Percentiles rank a stretch among this genome's conserved stretches.
phyloP scores from a whole-genome alignment of 2,329 filamentous ascomycete species.

The Aspergillus candidus region DNA sequence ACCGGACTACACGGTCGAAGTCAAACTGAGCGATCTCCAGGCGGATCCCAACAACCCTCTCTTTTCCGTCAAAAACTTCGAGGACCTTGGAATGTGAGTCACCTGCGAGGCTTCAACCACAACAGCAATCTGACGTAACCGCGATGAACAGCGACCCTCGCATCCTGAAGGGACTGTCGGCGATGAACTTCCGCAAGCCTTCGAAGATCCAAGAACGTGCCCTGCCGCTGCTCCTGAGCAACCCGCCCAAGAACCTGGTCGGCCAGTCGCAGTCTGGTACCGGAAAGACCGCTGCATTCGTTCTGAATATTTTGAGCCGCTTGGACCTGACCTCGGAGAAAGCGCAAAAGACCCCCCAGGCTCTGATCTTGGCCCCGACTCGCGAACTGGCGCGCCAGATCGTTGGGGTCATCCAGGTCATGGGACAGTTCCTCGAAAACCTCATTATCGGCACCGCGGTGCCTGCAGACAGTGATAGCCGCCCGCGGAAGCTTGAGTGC shows the following conservation, averaged over 20 bases:
- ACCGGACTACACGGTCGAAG: constrained; percentile 79
- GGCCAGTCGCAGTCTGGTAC: constrained; percentile 99
- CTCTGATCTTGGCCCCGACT: constrained; percentile 81
- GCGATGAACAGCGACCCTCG: constrained; percentile 45
- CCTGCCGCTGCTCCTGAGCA: constrained; percentile 75
- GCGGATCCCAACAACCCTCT: constrained; percentile 80
- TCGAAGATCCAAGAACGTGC: constrained; percentile 98
- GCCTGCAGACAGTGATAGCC: constrained; percentile 63
- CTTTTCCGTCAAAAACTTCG: constrained; percentile 75
- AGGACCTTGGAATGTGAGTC: constrained; percentile 76
- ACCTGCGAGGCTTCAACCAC: not conserved
- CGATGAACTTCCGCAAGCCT: constrained; percentile 85
- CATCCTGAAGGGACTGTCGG: constrained; percentile 69
- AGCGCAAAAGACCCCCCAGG: constrained; percentile 60
- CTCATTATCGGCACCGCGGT: constrained; percentile 76
- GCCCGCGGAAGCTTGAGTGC: constrained; percentile 63
- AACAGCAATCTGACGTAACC: constrained; percentile 6
- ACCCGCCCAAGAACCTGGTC: constrained; percentile 91
- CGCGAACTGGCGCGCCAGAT: constrained; percentile 95
- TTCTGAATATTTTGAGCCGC: constrained; percentile 82
- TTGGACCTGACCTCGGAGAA: constrained; percentile 65
- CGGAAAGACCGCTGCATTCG: constrained; percentile 95
- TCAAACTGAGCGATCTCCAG: constrained; percentile 86
- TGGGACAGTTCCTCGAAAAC: constrained; percentile 76
- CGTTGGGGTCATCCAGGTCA: constrained; percentile 71